Evolutionary conservation across 2,329 filamentous ascomycete species (phyloP), one percentile per base, ranked within the genome.

Genomic region (Sporothrix variecibatus): DNA sequence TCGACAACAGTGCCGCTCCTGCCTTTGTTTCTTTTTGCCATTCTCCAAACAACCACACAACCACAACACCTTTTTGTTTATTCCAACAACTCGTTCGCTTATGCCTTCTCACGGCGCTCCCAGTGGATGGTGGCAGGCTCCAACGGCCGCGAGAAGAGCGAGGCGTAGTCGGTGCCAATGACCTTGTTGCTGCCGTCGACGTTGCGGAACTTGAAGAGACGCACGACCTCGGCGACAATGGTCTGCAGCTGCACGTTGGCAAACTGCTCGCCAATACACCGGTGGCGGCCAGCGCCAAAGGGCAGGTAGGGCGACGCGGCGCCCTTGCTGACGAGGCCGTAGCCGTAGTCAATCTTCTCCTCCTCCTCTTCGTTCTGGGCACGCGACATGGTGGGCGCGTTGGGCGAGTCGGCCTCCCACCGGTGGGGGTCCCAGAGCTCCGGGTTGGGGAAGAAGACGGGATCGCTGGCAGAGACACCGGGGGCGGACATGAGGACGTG

Each of bases 261-360:
- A 82, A 98, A 98, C 80, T 97, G 94, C 87, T 98, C 95, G 77
- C 95, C 95, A 80, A 98, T 98, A 84, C 95, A 98, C 77, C 95
- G 88, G 84, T 98, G 95, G 78, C 95, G 88, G 58, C 95, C 95
- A 40, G 95, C 95, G 74, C 95, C 95, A 81, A 98, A 98, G 1
- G 95, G 95, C 67, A 98, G 89, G 82, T 98, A 98, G 0, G 95
- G 95, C 71, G 93, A 97, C 75, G 90, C 90, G 17, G 94, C 92
- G 73, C 95, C 95, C 87, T 98, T 97, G 87, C 90, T 95, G 78
- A 98, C 93, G 70, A 97, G 86, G 76, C 95, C 95, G 82, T 97
- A 98, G 46, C 95, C 95, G 81, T 98, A 98, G 82, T 98, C 95
- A 75, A 95, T 89, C 84, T 94, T 94, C 84, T 92, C 93, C 80